Base-by-base conservation (phyloP, 169 alveolate genomes). In the Cryptosporidium sp. region DNA sequence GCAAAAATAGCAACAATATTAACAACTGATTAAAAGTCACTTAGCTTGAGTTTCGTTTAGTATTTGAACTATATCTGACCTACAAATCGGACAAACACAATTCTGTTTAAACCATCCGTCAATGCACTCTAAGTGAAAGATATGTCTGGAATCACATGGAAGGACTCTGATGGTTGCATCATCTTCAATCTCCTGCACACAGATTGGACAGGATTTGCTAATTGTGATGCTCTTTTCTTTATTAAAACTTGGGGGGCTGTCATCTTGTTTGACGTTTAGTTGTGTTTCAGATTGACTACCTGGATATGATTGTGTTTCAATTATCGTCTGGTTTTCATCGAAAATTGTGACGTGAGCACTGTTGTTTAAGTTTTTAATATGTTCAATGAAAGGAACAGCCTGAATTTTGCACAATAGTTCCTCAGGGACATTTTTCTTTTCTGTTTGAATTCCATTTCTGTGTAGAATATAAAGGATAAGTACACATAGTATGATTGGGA, bases 41-140 rank as follows among this genome's bases (percentile, higher is more conserved):
- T 65, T 35, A 65, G 71, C 50, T 31, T 29, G 86, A 29, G 86
- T 35, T 31, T 35, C 33, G 39, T 55, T 73, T 26, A 80, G 26
- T 8, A 80, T 9, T 45, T 43, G 68, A 45, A 80, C 80, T 35
- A 80, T 39, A 59, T 80, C 89, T 31, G 89, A 80, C 51, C 89
- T 80, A 59, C 89, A 80, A 41, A 80, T 80, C 9, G 89, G 89
- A n/a, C 89, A 80, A 45, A 65, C 89, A 62, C 75, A 62, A 67
- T 80, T 80, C 62, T 80, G 80, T 50, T 80, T 59, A 26, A 80
- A 80, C 89, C 89, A 80, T 33, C 74, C 89, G 62, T 80, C 89
- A 43, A 80, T 80, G 55, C 89, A 80, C 23, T 80, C 89, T 48
- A 41, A 45, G 51, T 80, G 89, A 43, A 62, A 80, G 33, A 80